Evolutionary conservation across 768 basidiomycete species (phyloP).

Genomic region (Suillus tomentosus): DNA sequence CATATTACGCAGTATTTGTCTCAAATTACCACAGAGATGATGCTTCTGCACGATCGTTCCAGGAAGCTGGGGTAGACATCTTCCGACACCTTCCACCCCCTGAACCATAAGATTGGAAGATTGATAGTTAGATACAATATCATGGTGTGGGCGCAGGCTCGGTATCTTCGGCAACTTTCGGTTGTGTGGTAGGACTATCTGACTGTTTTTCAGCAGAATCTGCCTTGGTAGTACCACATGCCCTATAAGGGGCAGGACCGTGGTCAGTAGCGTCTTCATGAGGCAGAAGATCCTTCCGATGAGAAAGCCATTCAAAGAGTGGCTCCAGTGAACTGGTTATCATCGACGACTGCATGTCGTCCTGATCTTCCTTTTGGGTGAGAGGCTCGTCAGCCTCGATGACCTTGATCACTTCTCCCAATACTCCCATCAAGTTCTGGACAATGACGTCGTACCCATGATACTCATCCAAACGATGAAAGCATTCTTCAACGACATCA

Average conservation of each 20-base stretch:
- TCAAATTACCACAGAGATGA: conserved; percentile 60
- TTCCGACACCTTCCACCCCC: conserved; percentile 63
- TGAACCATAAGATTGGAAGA: conserved; percentile 17
- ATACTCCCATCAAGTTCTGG: conserved; percentile 83
- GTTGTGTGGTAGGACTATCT: conserved; percentile 18
- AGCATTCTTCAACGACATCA: conserved; percentile 96
- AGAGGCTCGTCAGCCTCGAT: conserved; percentile 58
- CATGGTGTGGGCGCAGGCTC: conserved; percentile 57
- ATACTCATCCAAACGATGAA: conserved; percentile 93
- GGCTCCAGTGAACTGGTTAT: conserved; percentile 43
- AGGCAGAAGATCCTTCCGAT: conserved; percentile 38
- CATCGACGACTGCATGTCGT: conserved; percentile 20
- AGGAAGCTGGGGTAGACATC: conserved; percentile 80
- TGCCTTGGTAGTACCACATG: conserved; percentile 50
- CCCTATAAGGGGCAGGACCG: conserved; percentile 57
- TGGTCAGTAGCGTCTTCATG: conserved; percentile 51
- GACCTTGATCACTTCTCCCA: conserved; percentile 81
- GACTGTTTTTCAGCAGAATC: conserved; percentile 24
- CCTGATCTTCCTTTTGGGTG: conserved; percentile 19
- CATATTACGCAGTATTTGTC: conserved; percentile 3
- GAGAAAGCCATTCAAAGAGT: conserved; percentile 68
- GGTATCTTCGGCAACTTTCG: conserved; percentile 33
- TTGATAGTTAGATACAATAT: conserved; percentile 6
- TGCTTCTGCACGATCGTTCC: conserved; percentile 75
- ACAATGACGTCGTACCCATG: conserved; percentile 90